Evolutionary conservation across 192 early-diverging fungal species (phyloP).

Genomic region (Backusella tarrabulga): DNA sequence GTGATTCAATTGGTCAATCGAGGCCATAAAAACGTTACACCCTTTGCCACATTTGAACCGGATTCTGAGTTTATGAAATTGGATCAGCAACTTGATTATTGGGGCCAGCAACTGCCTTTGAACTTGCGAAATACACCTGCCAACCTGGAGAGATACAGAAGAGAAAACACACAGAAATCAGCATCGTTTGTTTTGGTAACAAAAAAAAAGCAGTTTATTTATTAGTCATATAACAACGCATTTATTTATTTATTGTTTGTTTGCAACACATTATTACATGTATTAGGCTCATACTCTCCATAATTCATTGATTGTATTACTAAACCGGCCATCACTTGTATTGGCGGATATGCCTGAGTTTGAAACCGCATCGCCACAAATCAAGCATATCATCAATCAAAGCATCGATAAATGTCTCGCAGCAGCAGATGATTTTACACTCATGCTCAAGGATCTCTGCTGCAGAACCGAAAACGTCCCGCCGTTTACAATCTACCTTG

Average conservation of each 20-base stretch:
- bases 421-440: constrained; percentile 41
- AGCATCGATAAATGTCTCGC: constrained; percentile 39
- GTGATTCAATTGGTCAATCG: constrained; percentile 50
- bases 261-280: background rate
- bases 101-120: constrained; percentile 35
- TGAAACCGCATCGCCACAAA: constrained; percentile 16
- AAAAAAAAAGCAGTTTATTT: background rate
- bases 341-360: constrained; percentile 23
- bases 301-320: constrained; percentile 43
- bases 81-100: constrained; percentile 33
- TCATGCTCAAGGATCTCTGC: constrained; percentile 39
- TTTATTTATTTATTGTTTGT: background rate
- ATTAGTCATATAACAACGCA: background rate
- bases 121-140: constrained; percentile 37
- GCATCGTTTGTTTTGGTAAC: constrained; percentile 5
- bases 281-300: constrained; percentile 43
- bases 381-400: constrained; percentile 30
- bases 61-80: constrained; percentile 45
- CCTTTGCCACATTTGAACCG: constrained; percentile 32
- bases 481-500: constrained; percentile 44
- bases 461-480: constrained; percentile 31
- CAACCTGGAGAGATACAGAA: constrained; percentile 31
- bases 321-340: constrained; percentile 48
- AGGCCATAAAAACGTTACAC: constrained; percentile 22
- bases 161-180: constrained; percentile 30